Evolutionary conservation across 768 basidiomycete genomes (phyloP).

Genomic region (Phanerochaete carnosa): DNA sequence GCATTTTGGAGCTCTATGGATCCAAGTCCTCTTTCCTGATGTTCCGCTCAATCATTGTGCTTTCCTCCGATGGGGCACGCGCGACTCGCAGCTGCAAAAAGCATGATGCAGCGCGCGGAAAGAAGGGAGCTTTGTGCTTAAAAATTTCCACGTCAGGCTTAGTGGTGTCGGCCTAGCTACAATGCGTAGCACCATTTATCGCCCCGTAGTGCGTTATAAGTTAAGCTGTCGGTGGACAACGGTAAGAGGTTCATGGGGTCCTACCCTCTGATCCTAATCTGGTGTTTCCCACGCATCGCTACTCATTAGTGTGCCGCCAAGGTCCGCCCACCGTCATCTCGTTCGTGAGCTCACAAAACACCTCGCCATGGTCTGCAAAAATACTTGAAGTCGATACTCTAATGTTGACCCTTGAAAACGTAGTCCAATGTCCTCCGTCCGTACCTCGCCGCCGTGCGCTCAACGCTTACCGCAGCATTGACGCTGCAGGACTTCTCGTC

Average conservation of each 20-base stretch:
- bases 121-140: too few species aligned
- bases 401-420: not conserved
- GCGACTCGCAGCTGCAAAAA: too few species aligned
- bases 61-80: too few species aligned
- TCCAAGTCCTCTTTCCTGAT: too few species aligned
- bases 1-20: too few species aligned
- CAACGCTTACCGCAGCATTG: conserved; percentile 94
- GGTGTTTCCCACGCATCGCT: not conserved
- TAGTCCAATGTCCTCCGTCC: conserved; percentile 95
- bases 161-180: too few species aligned
- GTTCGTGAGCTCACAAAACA: conserved; percentile 1
- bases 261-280: not conserved
- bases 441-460: conserved; percentile 93
- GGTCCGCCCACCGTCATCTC: not conserved
- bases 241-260: not conserved
- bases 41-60: too few species aligned
- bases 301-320: not conserved
- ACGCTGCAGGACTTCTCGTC: conserved; percentile 98
- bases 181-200: too few species aligned
- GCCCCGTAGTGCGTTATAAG: too few species aligned
- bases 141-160: too few species aligned
- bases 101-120: too few species aligned
- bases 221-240: too few species aligned
- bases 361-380: not conserved
- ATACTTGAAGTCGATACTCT: not conserved